These are phyloP conservation scores for Flaveria brownii DNA, from an alignment of 129 eudicot genomes.

Conservation along the genomic window DNA sequence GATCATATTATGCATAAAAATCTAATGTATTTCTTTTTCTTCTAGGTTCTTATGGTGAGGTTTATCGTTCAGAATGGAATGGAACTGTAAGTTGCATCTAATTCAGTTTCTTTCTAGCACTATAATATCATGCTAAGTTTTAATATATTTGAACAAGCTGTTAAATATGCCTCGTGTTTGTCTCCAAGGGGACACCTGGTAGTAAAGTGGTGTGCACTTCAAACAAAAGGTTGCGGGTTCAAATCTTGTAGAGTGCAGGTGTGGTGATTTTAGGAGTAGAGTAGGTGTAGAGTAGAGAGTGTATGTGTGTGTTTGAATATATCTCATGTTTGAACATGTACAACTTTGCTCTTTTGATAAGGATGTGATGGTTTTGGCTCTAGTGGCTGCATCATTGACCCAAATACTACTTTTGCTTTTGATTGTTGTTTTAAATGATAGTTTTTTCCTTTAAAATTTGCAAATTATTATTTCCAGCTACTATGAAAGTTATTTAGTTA, in stretches of 20 bases:
- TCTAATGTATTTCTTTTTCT: slow-evolving; percentile 18
- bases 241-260: no score
- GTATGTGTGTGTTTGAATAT: neutral
- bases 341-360: neutral
- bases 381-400: slow-evolving; percentile 24
- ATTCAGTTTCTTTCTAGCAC: slow-evolving; percentile 4
- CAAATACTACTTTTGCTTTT: neutral
- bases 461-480: neutral
- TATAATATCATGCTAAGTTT: neutral
- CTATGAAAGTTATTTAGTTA: neutral
- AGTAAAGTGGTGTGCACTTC: no score
- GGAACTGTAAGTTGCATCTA: slow-evolving; percentile 72
- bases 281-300: no score
- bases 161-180: neutral
- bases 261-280: no score
- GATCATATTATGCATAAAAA: slow-evolving; percentile 2
- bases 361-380: slow-evolving; percentile 16
- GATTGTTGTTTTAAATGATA: slow-evolving; percentile 15
- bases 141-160: neutral
- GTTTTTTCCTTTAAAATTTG: neutral
- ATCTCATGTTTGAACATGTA: neutral
- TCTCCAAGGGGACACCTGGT: no score
- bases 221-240: no score
- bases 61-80: slow-evolving; percentile 92
- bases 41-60: slow-evolving; percentile 98